Evolutionary conservation across 148 eudicot species (phyloP), one percentile per base, ranked within the genome.

Genomic region (Nyssa sinensis): DNA sequence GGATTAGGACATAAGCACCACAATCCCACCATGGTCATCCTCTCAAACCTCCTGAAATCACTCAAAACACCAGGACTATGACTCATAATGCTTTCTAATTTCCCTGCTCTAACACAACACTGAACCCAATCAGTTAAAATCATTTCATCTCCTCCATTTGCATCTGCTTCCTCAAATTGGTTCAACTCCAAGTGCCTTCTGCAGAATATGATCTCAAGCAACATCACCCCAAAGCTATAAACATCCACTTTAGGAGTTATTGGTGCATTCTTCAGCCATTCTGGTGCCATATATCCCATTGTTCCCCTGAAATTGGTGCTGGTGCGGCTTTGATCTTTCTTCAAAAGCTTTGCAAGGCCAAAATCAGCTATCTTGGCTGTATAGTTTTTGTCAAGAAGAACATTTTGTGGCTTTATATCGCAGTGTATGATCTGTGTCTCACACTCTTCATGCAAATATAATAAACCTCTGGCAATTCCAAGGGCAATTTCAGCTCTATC

Each of bases 251-350:
- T 82, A 30, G 59, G 63, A 7, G 81, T 67, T 8, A 82, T 63
- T 1, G 82, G 79, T 62, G 39, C 68, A 31, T 69, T 68, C 75
- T 24, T 71, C 58, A 84, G 80, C 84, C 84, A 84, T 65, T 84
- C 84, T 21, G 84, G 82, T 14, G 82, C 87, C 14, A 84, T 77
- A 25, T 81, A 84, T 30, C 87, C 84, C 67, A 76, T 75, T 44
- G 87, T 84, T 61, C 84, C 87, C 66, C 84, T 81, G 3, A 76
- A 58, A 0, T 19, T 66, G 0, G 84, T 81, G 23, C 69, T 24
- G 8, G 62, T 75, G 3, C 81, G 80, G 13, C 72, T 71, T 49
- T 81, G 84, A 60, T 78, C 77, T 34, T 66, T 34, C 62, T 62
- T 75, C 77, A 84, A 59, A 25, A 80, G 81, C 81, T 84, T 80